Conservation (phyloP, 1,139 yeast species). For the Casaregolazyma suthepensis region DNA sequence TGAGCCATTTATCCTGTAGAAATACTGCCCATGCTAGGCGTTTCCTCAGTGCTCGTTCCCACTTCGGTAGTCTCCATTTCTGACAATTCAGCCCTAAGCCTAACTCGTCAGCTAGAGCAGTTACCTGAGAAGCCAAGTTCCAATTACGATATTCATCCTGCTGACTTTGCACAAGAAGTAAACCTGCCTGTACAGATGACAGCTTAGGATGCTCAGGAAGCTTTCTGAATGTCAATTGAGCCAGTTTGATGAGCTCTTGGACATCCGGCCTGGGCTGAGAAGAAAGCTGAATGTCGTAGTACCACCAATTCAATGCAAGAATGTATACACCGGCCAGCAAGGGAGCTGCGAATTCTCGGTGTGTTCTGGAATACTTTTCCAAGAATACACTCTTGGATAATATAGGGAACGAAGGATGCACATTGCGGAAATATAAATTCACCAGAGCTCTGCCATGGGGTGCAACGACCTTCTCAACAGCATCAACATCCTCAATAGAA, state of each 20-base stretch:
- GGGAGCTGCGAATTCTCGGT: constrained; percentile 42
- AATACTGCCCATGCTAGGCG: constrained; percentile 91
- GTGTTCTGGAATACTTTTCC: constrained; percentile 41
- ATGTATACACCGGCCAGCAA: constrained; percentile 41
- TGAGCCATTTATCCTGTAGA: constrained; percentile 82
- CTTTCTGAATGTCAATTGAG: constrained; percentile 36
- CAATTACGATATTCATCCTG: constrained; percentile 60
- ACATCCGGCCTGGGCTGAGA: constrained; percentile 32
- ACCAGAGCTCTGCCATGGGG: constrained; percentile 39
- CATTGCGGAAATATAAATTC: constrained; percentile 37
- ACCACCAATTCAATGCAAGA: constrained; percentile 42
- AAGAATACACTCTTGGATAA: constrained; percentile 39
- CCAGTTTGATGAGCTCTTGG: constrained; percentile 33
- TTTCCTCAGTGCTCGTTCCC: constrained; percentile 84
- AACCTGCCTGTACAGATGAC: constrained; percentile 41
- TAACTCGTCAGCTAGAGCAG: constrained; percentile 76
- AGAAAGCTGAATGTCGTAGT: constrained; percentile 31
- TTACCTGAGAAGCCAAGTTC: constrained; percentile 82
- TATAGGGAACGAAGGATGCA: constrained; percentile 41
- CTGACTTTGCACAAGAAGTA: constrained; percentile 36
- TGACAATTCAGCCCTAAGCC: constrained; percentile 84
- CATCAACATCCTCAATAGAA: constrained; percentile 30
- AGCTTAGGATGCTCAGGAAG: constrained; percentile 38
- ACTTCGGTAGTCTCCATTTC: constrained; percentile 81
- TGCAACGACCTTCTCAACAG: constrained; percentile 37